Evolutionary conservation across 2,329 filamentous ascomycete species (phyloP).

Genomic region (Neofusicoccum parvum): DNA sequence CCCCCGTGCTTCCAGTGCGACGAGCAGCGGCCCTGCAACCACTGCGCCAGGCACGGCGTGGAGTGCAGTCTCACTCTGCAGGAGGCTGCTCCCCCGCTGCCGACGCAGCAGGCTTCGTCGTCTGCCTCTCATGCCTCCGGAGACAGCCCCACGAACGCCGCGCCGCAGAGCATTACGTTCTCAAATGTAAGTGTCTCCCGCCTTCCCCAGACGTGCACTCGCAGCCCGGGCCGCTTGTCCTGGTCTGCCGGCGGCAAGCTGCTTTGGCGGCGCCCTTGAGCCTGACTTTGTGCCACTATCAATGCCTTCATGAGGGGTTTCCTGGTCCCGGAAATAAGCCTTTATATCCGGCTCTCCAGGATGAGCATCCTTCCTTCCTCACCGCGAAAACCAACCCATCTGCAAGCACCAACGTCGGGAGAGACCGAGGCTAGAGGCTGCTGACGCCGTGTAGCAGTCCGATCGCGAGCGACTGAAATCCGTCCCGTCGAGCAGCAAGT

Average conservation of each 20-base stretch:
- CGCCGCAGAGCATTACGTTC: slow-evolving; percentile 12
- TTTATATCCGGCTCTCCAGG: background rate
- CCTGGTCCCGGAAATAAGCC: slow-evolving; percentile 2
- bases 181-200: slow-evolving; percentile 14
- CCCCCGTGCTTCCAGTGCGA: slow-evolving; percentile 34
- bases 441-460: slow-evolving; percentile 4
- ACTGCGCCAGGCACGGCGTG: slow-evolving; percentile 40
- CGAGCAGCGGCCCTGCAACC: slow-evolving; percentile 41
- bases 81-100: slow-evolving; percentile 9
- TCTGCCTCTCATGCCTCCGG: slow-evolving; percentile 15
- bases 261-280: background rate
- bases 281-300: background rate
- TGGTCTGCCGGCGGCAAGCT: background rate
- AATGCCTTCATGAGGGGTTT: slow-evolving; percentile 3
- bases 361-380: background rate
- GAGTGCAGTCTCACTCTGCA: slow-evolving; percentile 34
- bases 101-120: slow-evolving; percentile 12
- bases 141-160: slow-evolving; percentile 13
- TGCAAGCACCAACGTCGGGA: no score
- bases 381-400: background rate
- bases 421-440: background rate
- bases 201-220: background rate
- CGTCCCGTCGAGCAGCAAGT: slow-evolving; percentile 14
- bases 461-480: slow-evolving; percentile 13
- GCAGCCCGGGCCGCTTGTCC: background rate